These are phyloP conservation scores for Rubia balearica DNA, from an alignment of 305 asterid genomes.

Conservation along the genomic window DNA sequence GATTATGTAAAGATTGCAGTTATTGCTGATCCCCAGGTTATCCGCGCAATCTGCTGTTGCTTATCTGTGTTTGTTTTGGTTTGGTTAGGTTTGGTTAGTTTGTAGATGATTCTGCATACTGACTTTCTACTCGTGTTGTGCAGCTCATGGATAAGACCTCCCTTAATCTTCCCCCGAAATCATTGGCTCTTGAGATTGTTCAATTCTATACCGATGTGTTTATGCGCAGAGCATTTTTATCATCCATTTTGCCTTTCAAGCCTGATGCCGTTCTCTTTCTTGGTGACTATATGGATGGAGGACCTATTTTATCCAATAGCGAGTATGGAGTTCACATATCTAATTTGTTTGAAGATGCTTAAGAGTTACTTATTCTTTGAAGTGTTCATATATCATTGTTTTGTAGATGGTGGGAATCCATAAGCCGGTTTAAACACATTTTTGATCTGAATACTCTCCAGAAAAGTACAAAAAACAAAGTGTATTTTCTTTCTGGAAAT, in stretches of 20 bases:
- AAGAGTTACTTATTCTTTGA: conserved; percentile 1
- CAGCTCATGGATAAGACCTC: conserved; percentile 97
- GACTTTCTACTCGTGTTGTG: conserved; percentile 17
- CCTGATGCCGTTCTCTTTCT: conserved; percentile 81
- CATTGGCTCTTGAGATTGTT: conserved; percentile 67
- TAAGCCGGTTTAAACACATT: conserved; percentile 82
- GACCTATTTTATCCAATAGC: conserved; percentile 55
- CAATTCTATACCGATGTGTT: conserved; percentile 84
- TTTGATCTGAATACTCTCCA: conserved; percentile 63
- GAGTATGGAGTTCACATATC: conserved; percentile 53
- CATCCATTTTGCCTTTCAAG: conserved; percentile 73
- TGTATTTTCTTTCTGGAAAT: conserved; percentile 73
- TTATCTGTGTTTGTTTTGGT: neutral
- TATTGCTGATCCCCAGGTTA: conserved; percentile 92
- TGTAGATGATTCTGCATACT: conserved; percentile 9
- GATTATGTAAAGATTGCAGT: conserved; percentile 71
- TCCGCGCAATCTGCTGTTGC: conserved; percentile 5
- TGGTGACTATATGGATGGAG: conserved; percentile 94
- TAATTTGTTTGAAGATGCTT: neutral
- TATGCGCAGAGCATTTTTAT: conserved; percentile 87
- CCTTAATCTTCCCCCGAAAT: conserved; percentile 63
- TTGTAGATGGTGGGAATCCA: conserved; percentile 80
- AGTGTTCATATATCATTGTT: conserved; percentile 3
- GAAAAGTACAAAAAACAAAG: conserved; percentile 41
- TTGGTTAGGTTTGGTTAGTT: neutral